A percentile compares a stretch with the other conserved stretches of the same genome.
Conservation (phyloP, 2,329 filamentous ascomycete genomes). For the Colletotrichum plurivorum region DNA sequence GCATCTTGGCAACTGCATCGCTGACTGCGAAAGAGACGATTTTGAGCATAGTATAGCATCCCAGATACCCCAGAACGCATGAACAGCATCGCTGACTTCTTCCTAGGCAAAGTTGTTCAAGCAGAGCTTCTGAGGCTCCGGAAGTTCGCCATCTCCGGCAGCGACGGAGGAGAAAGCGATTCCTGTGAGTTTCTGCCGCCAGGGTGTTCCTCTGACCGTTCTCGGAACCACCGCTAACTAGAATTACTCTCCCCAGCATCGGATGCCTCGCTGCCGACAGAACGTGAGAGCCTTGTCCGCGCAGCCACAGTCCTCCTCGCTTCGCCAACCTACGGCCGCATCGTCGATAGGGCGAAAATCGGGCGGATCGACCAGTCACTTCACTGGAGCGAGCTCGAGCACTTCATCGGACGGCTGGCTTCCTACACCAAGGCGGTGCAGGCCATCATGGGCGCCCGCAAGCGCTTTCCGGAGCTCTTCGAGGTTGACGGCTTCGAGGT, state of each 20-base stretch:
- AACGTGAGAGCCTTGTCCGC: not conserved
- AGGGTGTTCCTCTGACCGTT: no score
- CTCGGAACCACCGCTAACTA: not conserved
- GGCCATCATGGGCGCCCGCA: constrained; percentile 43
- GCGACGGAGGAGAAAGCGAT: no score
- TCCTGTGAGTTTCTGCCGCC: not conserved
- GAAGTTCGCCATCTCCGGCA: no score
- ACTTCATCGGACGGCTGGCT: constrained; percentile 46
- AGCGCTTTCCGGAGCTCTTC: constrained; percentile 50
- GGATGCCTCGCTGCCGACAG: not conserved
- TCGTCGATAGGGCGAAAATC: constrained; percentile 1
- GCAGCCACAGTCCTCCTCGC: constrained; percentile 3
- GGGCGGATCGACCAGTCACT: constrained; percentile 37
- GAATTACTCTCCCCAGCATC: not conserved
- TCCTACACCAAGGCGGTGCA: constrained; percentile 43
- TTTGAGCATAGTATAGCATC: not conserved
- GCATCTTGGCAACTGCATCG: not conserved
- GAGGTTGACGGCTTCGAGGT: constrained; percentile 44
- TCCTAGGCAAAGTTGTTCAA: not conserved
- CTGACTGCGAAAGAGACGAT: not conserved
- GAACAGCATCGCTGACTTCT: not conserved
- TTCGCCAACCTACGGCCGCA: not conserved
- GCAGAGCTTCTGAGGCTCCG: no score
- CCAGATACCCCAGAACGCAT: not conserved
- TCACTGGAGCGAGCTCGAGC: constrained; percentile 50